phyloP scores from a whole-genome alignment of 495 filamentous ascomycete species.

The Lasiosphaeria ovina region DNA sequence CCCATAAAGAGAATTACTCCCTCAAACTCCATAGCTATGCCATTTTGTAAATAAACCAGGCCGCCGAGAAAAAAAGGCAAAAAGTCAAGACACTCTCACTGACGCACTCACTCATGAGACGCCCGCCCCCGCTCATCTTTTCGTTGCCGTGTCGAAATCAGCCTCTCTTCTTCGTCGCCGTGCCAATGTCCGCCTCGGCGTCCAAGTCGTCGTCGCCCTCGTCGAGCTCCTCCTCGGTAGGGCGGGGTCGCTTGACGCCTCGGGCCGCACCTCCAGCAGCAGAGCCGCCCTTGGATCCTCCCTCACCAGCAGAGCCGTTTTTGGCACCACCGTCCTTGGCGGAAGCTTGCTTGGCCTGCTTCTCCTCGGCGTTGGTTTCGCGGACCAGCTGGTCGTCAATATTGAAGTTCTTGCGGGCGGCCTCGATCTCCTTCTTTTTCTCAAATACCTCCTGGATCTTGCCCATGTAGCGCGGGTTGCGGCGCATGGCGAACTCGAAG shows the following conservation, averaged over 20 bases:
- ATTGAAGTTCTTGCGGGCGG: slow-evolving; percentile 65
- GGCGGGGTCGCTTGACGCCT: slow-evolving; percentile 16
- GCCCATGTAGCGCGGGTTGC: slow-evolving; percentile 80
- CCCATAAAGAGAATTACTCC: no score
- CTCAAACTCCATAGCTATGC: no score
- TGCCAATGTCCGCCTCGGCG: slow-evolving; percentile 28
- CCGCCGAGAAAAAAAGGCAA: no score
- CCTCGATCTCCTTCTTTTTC: slow-evolving; percentile 76
- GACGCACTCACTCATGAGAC: no score
- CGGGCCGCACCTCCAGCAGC: slow-evolving; percentile 4
- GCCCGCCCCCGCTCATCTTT: no score
- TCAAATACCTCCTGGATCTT: slow-evolving; percentile 83
- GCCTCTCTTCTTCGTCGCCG: slow-evolving; percentile 20
- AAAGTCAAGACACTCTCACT: no score
- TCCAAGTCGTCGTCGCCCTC: slow-evolving; percentile 37
- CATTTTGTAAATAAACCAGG: no score
- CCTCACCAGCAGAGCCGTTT: neutral
- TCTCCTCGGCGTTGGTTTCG: slow-evolving; percentile 43
- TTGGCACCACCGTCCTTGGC: neutral
- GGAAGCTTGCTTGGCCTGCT: slow-evolving; percentile 18
- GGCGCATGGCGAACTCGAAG: slow-evolving; percentile 87
- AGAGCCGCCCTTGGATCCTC: slow-evolving; percentile 8
- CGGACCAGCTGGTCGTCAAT: slow-evolving; percentile 44
- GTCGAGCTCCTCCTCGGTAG: slow-evolving; percentile 38
- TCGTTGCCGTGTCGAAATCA: neutral